Percentiles rank a stretch among this genome's conserved stretches.
Conservation (phyloP, 2,329 filamentous ascomycete species). For the Claviceps purpurea region DNA sequence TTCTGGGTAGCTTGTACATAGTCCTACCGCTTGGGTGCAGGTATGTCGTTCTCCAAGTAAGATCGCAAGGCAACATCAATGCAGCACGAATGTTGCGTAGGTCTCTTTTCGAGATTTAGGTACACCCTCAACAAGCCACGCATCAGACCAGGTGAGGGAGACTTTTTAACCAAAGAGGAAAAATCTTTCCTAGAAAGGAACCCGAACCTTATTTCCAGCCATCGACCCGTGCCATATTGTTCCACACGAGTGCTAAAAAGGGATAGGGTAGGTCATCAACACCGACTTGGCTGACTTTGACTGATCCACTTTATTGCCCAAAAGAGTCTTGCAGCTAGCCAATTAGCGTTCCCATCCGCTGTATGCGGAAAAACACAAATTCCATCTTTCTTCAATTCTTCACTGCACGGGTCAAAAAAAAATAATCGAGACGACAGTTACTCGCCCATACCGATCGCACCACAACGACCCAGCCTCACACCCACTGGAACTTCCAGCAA, state of each 20-base stretch:
- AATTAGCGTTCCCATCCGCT: conserved; percentile 1
- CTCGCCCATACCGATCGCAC: background rate
- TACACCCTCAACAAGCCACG: background rate
- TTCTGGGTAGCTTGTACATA: background rate
- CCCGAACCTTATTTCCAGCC: background rate
- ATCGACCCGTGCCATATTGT: background rate
- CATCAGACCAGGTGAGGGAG: background rate
- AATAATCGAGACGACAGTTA: conserved; percentile 5
- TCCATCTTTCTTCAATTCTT: background rate
- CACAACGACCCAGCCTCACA: background rate
- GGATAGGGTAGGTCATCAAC: background rate
- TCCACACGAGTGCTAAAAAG: no score
- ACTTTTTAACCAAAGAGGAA: background rate
- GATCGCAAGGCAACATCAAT: no score
- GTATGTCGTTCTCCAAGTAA: no score
- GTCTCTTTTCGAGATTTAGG: background rate
- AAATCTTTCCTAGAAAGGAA: background rate
- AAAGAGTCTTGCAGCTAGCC: background rate
- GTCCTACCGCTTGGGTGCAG: no score
- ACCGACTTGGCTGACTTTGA: background rate
- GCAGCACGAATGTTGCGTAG: no score
- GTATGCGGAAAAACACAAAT: conserved; percentile 5
- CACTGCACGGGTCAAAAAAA: background rate
- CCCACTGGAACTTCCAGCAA: background rate
- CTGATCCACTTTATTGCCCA: background rate